Percentiles rank a stretch among this genome's conserved stretches.
These are phyloP conservation scores for Microbotryomycetes sp. DNA, from an alignment of 1,284 basidiomycete species.

Conservation along the genomic window DNA sequence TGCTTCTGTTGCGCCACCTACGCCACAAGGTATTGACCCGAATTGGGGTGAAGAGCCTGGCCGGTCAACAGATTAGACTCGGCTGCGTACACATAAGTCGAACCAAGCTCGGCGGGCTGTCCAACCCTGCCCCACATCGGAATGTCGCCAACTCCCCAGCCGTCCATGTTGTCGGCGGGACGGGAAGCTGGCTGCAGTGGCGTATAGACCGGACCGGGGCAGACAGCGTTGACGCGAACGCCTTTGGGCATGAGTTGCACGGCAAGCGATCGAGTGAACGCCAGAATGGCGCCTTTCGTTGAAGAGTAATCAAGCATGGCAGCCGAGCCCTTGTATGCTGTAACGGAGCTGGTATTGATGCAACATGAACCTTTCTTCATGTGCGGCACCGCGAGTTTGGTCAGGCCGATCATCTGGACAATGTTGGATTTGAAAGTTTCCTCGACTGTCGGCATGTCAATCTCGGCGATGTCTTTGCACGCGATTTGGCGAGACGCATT, in stretches of 20 bases:
- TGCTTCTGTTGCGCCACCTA: too few relatives aligned
- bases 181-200: constrained; percentile 51
- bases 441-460: constrained; percentile 49
- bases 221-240: constrained; percentile 52
- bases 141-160: constrained; percentile 28
- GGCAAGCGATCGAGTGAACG: constrained; percentile 47
- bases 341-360: constrained; percentile 59
- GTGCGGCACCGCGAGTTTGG: constrained; percentile 53
- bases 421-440: constrained; percentile 55
- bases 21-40: constrained; percentile 24
- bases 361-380: constrained; percentile 55
- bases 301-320: constrained; percentile 50
- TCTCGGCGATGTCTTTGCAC: constrained; percentile 44
- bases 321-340: constrained; percentile 50
- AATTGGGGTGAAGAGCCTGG: constrained; percentile 29
- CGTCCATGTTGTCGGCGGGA: constrained; percentile 50
- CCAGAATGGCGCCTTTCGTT: constrained; percentile 49
- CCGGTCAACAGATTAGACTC: constrained; percentile 29
- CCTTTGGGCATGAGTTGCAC: constrained; percentile 53
- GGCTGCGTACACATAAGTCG: constrained; percentile 43
- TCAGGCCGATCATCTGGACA: constrained; percentile 52
- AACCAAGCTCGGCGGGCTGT: constrained; percentile 53
- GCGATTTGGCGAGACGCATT: constrained; percentile 53
- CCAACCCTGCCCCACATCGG: constrained; percentile 50
- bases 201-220: constrained; percentile 52